Evolutionary conservation across 2,329 filamentous ascomycete genomes (phyloP), one percentile per base, ranked within the genome.

Genomic region (Cladosporium sp.): DNA sequence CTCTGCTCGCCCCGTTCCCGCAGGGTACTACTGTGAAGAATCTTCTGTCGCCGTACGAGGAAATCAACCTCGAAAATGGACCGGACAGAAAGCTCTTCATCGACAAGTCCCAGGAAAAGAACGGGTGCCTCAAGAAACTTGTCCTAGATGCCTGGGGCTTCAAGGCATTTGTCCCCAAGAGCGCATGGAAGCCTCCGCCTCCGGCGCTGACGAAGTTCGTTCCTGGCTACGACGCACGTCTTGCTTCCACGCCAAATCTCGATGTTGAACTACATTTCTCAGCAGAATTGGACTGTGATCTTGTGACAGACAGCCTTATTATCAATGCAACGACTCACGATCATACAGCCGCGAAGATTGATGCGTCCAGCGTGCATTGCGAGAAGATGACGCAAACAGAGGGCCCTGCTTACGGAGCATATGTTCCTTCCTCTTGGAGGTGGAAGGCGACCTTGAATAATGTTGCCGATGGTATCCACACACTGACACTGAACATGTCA

Each of bases 391-490:
- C 59, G 66, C 80, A 28, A 70, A 76, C 46, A 81, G 80, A 71
- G 79, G 82, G 35, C 66, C 73, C 75, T 31, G 86, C 85, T 1
- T 80, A 11, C 40, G 67, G 68, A 26, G 86, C 84, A 0, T 80
- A 83, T 18, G 79, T 88, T 50, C 82, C 84, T 2, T 84, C 82
- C 1, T 75, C 76, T 3, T 89, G 85, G 85, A 77, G 77, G 18
- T 86, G 84, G 75, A 80, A 77, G 2, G 83, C 82, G 18, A 84
- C 78, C 10, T 72, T 90, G 29, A 79, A 77, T 10, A 82, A 84
- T 56, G 85, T 89, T 1, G 82, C 84, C 7, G 84, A 90, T 67
- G 88, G 88, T 26, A 78, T 90, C 29, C 85, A 90, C 71, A 78
- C 81, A 33, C 71, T 89, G 62, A 86, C 83, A 0, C 76, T 89